phyloP scores from a whole-genome alignment of 768 basidiomycete species.

The Tephrocybe sp. region DNA sequence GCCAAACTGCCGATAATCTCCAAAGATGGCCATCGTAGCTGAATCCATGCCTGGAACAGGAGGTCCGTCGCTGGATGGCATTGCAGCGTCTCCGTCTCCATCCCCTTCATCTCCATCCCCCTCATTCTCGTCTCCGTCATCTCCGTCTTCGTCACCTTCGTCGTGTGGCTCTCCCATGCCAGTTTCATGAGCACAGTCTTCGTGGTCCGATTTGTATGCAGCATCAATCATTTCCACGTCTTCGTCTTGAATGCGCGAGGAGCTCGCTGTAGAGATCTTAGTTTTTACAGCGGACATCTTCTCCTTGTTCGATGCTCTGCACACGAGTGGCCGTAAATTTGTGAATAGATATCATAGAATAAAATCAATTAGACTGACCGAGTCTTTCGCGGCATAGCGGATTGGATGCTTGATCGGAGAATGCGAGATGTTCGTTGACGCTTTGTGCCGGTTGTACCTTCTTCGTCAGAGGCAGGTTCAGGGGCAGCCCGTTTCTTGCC shows the following conservation, averaged over 20 bases:
- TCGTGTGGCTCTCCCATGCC: slow-evolving; percentile 43
- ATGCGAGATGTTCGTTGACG: slow-evolving; percentile 66
- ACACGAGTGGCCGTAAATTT: slow-evolving; percentile 13
- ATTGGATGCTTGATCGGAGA: slow-evolving; percentile 57
- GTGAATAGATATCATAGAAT: slow-evolving; percentile 7
- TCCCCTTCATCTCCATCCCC: slow-evolving; percentile 50
- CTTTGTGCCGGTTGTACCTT: slow-evolving; percentile 53
- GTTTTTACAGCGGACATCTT: slow-evolving; percentile 59
- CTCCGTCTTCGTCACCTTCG: slow-evolving; percentile 39
- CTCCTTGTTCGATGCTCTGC: slow-evolving; percentile 50
- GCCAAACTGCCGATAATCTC: slow-evolving; percentile 84
- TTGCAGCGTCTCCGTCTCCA: slow-evolving; percentile 33
- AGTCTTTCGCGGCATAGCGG: slow-evolving; percentile 73
- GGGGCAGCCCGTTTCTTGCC: slow-evolving; percentile 91
- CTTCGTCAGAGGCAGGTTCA: slow-evolving; percentile 67
- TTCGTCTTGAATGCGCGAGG: slow-evolving; percentile 65
- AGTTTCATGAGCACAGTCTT: slow-evolving; percentile 30
- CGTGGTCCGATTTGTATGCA: slow-evolving; percentile 52
- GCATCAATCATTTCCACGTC: slow-evolving; percentile 78
- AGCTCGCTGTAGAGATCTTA: slow-evolving; percentile 58
- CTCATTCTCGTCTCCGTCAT: slow-evolving; percentile 35
- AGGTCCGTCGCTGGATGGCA: slow-evolving; percentile 36
- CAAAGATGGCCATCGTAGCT: slow-evolving; percentile 73
- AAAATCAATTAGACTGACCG: slow-evolving; percentile 38
- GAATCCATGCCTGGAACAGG: slow-evolving; percentile 61